Evolutionary conservation across 768 basidiomycete species (phyloP).

Genomic region (Mycena amicta): DNA sequence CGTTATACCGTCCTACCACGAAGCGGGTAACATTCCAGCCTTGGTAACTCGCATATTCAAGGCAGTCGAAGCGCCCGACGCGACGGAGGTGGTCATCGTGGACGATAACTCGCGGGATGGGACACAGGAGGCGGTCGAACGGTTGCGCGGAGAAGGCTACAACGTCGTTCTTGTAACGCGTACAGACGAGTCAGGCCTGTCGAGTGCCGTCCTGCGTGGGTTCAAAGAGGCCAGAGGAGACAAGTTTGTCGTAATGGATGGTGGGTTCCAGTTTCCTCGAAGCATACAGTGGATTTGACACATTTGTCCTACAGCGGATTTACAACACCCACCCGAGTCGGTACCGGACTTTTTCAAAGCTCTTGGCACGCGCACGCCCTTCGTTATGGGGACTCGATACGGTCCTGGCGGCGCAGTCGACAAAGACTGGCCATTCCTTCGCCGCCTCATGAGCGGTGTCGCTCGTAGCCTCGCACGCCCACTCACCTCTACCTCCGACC

Average conservation of each 20-base stretch:
- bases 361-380: neutral
- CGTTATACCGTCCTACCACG: conserved; percentile 9
- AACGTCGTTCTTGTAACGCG: neutral
- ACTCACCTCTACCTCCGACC: conserved; percentile 6
- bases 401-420: conserved; percentile 5
- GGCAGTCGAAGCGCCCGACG: neutral
- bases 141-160: neutral
- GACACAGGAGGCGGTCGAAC: neutral
- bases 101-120: conserved; percentile 1
- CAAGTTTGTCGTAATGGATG: neutral
- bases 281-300: neutral
- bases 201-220: neutral
- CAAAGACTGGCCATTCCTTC: conserved; percentile 9
- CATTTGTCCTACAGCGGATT: neutral
- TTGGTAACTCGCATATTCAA: neutral
- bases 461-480: conserved; percentile 10
- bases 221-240: neutral
- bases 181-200: neutral
- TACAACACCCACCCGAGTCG: conserved; percentile 7
- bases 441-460: conserved; percentile 6
- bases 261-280: neutral
- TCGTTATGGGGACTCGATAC: conserved; percentile 13
- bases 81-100: neutral
- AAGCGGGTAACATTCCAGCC: conserved; percentile 2
- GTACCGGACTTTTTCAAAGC: conserved; percentile 5